phyloP scores from a whole-genome alignment of 2,329 filamentous ascomycete species.

The Microdochium nivale region DNA sequence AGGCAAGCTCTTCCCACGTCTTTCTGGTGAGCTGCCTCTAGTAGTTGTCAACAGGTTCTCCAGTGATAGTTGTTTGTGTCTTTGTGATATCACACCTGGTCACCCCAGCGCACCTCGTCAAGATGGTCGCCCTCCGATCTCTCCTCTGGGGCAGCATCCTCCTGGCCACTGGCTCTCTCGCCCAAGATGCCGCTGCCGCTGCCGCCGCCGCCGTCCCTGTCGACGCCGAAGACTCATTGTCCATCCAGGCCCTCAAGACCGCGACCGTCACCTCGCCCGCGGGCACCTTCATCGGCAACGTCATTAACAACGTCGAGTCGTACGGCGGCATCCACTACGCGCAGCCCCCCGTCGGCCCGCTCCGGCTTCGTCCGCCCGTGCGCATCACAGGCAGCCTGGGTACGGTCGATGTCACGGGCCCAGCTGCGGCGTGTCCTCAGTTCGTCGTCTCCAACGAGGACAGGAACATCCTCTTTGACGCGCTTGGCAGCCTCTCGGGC shows the following conservation, averaged over 20 bases:
- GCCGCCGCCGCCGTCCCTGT: background rate
- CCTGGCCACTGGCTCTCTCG: background rate
- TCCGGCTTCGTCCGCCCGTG: slow-evolving; percentile 63
- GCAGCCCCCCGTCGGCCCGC: slow-evolving; percentile 53
- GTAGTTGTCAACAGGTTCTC: background rate
- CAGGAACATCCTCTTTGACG: slow-evolving; percentile 22
- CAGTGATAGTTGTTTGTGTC: background rate
- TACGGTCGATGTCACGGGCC: slow-evolving; percentile 49
- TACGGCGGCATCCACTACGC: slow-evolving; percentile 65
- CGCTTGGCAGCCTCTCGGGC: slow-evolving; percentile 42
- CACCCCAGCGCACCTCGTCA: background rate
- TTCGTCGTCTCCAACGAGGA: slow-evolving; percentile 46
- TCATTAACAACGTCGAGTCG: slow-evolving; percentile 14
- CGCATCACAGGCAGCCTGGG: slow-evolving; percentile 47
- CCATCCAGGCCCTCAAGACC: background rate
- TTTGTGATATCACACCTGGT: background rate
- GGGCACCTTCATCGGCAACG: slow-evolving; percentile 45
- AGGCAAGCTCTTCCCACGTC: background rate
- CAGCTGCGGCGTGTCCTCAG: slow-evolving; percentile 61
- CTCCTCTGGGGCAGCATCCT: background rate
- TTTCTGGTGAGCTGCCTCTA: background rate
- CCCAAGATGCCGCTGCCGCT: background rate
- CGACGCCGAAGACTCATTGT: background rate
- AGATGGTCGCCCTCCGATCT: background rate
- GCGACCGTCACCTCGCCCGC: slow-evolving; percentile 46